phyloP scores from a whole-genome alignment of 208 protist genomes.

The Crithidia brevicula region DNA sequence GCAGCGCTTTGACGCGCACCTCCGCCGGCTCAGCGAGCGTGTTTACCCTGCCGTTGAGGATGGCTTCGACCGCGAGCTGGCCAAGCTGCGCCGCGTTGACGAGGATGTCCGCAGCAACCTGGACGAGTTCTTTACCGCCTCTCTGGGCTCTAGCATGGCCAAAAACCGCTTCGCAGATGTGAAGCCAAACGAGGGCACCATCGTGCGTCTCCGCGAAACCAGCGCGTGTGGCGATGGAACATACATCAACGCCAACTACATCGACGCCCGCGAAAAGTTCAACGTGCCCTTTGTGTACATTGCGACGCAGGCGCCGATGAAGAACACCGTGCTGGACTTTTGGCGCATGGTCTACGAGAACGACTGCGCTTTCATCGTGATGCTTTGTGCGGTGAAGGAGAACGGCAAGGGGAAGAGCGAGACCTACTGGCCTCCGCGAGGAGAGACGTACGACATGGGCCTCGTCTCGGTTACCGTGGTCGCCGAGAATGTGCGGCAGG shows the following conservation, averaged over 20 bases:
- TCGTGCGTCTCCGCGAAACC: slow-evolving; percentile 48
- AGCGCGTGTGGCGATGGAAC: slow-evolving; percentile 39
- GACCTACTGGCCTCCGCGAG: slow-evolving; percentile 76
- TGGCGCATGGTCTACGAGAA: slow-evolving; percentile 92
- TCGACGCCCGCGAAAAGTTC: slow-evolving; percentile 66
- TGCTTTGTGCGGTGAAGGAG: slow-evolving; percentile 78
- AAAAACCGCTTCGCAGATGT: slow-evolving; percentile 85
- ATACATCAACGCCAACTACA: slow-evolving; percentile 93
- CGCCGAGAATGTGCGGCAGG: slow-evolving; percentile 43
- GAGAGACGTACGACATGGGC: slow-evolving; percentile 52
- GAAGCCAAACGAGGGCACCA: slow-evolving; percentile 70
- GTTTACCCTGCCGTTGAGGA: slow-evolving; percentile 45
- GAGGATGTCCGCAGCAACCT: slow-evolving; percentile 63
- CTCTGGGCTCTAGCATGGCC: slow-evolving; percentile 59
- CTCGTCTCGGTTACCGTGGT: slow-evolving; percentile 51
- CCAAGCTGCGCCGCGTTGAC: slow-evolving; percentile 54
- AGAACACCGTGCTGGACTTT: slow-evolving; percentile 85
- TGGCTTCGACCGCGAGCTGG: slow-evolving; percentile 71
- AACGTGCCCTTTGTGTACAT: slow-evolving; percentile 90
- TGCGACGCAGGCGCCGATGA: slow-evolving; percentile 86
- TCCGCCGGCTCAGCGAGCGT: slow-evolving; percentile 28
- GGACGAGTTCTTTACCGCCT: slow-evolving; percentile 77
- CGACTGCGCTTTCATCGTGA: slow-evolving; percentile 78
- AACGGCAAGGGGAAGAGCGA: slow-evolving; percentile 79
- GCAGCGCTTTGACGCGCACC: slow-evolving; percentile 36